Evolutionary conservation across 2,329 filamentous ascomycete genomes (phyloP), one percentile per base, ranked within the genome.

Genomic region (Colletotrichum scovillei): DNA sequence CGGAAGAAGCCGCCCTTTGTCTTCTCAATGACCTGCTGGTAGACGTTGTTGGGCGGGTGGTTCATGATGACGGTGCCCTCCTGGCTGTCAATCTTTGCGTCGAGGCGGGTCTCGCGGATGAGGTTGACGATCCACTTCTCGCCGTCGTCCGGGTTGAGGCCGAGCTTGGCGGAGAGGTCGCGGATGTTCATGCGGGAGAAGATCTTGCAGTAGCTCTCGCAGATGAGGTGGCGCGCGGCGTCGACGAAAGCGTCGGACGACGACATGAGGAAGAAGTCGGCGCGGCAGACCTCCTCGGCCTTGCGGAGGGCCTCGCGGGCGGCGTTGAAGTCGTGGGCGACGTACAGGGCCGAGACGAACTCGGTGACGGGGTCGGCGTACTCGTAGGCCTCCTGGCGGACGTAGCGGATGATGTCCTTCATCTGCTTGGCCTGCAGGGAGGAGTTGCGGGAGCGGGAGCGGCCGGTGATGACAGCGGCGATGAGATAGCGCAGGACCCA

Each of bases 81-180:
- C 88, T 98, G 95, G 88, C 97, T 98, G 87, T 99, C 97, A 82
- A 98, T 98, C 91, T 99, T 99, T 80, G 97, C 97, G 82, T 99
- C 97, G 76, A 99, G 94, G 75, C 95, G 91, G 28, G 97, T 99
- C 86, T 99, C 97, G 76, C 97, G 93, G 86, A 99, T 99, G 76
- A 99, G 90, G 88, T 99, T 99, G 79, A 99, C 97, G 81, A 99
- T 99, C 97, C 97, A 99, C 89, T 99, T 99, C 91, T 99, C 97
- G 80, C 97, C 97, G 81, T 98, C 97, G 81, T 97, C 95, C 79
- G 95, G 92, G 82, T 93, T 95, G 76, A 99, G 89, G 77, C 96
- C 97, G 74, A 99, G 92, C 82, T 97, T 94, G 76, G 92, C 93
- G 76, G 95, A 98, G 73, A 99, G 91, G 79, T 98, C 97, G 90